Percentiles rank a stretch among this genome's conserved stretches.
phyloP scores from a whole-genome alignment of 163 green algal genomes.

The Chloromonas sp. region DNA sequence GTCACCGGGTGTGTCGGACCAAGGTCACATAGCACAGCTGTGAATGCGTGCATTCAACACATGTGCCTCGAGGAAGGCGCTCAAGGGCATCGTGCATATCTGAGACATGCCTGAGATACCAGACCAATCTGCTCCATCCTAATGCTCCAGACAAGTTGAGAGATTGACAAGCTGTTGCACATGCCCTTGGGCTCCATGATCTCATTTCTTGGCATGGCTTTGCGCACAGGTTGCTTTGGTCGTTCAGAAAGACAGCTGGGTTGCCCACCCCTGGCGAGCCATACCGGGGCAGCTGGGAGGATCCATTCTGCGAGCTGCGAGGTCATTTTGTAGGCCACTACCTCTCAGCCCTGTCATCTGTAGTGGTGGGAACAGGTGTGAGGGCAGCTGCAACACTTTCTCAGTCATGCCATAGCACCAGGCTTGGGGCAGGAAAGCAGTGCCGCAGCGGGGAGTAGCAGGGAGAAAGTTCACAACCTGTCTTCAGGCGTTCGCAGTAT shows the following conservation, averaged over 20 bases:
- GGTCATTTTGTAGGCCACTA: constrained; percentile 60
- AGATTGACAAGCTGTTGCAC: background rate
- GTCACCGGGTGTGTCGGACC: background rate
- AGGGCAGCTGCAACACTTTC: background rate
- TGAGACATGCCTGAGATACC: background rate
- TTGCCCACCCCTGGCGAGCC: constrained; percentile 18
- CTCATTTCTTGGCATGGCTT: constrained; percentile 3
- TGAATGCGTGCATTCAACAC: no score
- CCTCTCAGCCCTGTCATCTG: constrained; percentile 34
- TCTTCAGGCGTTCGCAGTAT: background rate
- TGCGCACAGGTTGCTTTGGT: constrained; percentile 22
- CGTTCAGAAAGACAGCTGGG: constrained; percentile 39
- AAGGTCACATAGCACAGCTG: no score
- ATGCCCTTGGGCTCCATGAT: background rate
- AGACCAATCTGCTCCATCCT: background rate
- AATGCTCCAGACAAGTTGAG: background rate
- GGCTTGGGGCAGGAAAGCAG: no score
- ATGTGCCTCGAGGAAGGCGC: no score
- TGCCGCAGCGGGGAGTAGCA: background rate
- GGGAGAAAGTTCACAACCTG: background rate
- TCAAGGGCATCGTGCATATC: background rate
- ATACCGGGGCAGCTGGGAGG: constrained; percentile 35
- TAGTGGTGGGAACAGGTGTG: constrained; percentile 25
- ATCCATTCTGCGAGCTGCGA: constrained; percentile 40
- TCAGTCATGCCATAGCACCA: background rate